Percentiles rank a stretch among this genome's conserved stretches.
These are phyloP conservation scores for Sicyos baderoa DNA, from an alignment of 306 rosid species.

Conservation along the genomic window DNA sequence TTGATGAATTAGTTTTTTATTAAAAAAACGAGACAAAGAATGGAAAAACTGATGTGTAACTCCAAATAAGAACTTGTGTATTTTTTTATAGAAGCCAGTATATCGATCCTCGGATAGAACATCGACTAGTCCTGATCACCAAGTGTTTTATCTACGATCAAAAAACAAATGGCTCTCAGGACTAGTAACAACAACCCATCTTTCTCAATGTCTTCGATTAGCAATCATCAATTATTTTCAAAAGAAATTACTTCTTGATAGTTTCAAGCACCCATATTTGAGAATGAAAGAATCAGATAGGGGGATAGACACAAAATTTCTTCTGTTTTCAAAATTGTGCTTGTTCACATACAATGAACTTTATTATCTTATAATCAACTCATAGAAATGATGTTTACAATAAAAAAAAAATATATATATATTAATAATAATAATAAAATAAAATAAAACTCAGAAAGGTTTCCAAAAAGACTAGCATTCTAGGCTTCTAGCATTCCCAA, in stretches of 20 bases:
- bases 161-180: background rate
- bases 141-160: constrained; percentile 3
- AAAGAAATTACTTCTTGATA: background rate
- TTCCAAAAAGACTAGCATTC: no score
- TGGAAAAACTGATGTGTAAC: no score
- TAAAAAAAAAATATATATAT: no score
- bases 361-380: no score
- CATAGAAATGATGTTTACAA: no score
- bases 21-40: no score
- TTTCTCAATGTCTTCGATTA: background rate
- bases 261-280: background rate
- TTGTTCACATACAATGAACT: background rate
- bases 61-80: no score
- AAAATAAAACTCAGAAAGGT: no score
- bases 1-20: no score
- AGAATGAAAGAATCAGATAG: background rate
- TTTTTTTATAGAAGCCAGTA: background rate
- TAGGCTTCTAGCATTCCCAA: background rate
- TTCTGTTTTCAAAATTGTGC: background rate
- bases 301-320: no score
- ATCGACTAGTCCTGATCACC: constrained; percentile 12
- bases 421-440: no score
- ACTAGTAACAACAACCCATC: background rate
- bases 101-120: constrained; percentile 10
- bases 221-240: background rate